Base-by-base conservation (phyloP, 2,329 filamentous ascomycete species). In the Cladosporium cucumerinum region DNA sequence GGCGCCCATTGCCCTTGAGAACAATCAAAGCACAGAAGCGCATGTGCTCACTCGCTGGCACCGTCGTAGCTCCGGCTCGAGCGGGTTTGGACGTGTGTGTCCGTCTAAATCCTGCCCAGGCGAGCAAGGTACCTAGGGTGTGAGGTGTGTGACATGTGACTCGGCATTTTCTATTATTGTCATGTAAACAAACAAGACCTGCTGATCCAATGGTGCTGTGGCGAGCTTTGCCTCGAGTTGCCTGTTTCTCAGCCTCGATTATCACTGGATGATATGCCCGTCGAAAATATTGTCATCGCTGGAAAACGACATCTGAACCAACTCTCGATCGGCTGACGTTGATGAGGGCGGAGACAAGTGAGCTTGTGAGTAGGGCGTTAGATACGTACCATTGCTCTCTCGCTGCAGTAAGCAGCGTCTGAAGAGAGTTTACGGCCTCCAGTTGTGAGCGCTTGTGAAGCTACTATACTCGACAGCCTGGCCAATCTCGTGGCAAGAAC, bases 1-100 rank as follows among this genome's bases (percentile, higher is more conserved):
- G 55, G 23, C 55, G 55, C 30, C 55, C 55, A 58, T 36, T 23
- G 36, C 21, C 55, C 46, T 58, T 25, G 34, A 58, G 55, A 58
- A 46, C n/a, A 21, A 21, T 23, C 39, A 46, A 46, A 46, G 39
- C 39, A 46, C 39, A 58, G 30, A 28, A 26, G 32, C 16, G 55
- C 55, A 46, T 16, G 51, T 30, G 51, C 51, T n/a, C 16, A 11
- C 30, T 32, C 18, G 26, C 14, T 26, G 23, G 26, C 51, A 32
- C 51, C 51, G 28, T 7, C 26, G 26, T 32, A 54, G 26, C 30
- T 12, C 51, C 51, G 51, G 25, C 25, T 54, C 26, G 51, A 54
- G 51, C 28, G 39, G 39, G 39, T 30, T 30, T 54, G 51, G 30
- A 54, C 51, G 51, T 54, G 51, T 28, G 49, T 52, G 51, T 30